Base-by-base conservation (phyloP, 768 basidiomycete genomes). In the Mycena polygramma region DNA sequence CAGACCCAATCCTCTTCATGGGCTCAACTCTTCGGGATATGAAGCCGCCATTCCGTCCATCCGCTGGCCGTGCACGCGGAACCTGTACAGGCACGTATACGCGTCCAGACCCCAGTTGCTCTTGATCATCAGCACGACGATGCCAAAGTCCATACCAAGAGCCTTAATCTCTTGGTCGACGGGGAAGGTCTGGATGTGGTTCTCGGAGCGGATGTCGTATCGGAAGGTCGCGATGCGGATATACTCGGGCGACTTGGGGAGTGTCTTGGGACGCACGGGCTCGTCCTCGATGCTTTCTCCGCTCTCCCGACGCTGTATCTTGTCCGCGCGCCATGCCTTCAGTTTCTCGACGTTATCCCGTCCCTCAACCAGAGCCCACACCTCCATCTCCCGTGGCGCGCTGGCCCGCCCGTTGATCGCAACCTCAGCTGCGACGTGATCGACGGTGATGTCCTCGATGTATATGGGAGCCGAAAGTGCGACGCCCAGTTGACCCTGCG, bases 291-390 rank as follows among this genome's bases (percentile, higher is more conserved):
- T 71, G 75, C 30, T 81, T 78, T 62, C 72, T 60, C 58, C 81
- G 70, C 80, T 80, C 43, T 80, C 81, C 60, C 77, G 77, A 66
- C 74, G 75, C 61, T 77, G 77, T 43, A 78, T 80, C 76, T 82
- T 84, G 77, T 85, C 83, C 71, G 80, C 85, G 71, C 81, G 83
- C 84, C 91, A 94, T 62, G 81, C 85, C 35, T 75, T 76, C 36
- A 94, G 83, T 77, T 90, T 92, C 43, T 80, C 86, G 8, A 89
- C 63, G 73, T 96, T 94, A 58, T 94, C 92, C 59, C 76, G 69
- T 13, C 93, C 94, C 72, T 98, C 96, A 41, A 97, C 88, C 73
- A 96, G 79, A 0, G 91, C 96, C 96, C 96, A 97, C 7, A 97
- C 88, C 74, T 98, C 95, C 89, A 98, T 94, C 51, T 92, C 85